A percentile compares a stretch with the other conserved stretches of the same genome.
These are phyloP conservation scores for Zizania latifolia DNA, from an alignment of 176 grass and related monocot species.

Conservation along the genomic window DNA sequence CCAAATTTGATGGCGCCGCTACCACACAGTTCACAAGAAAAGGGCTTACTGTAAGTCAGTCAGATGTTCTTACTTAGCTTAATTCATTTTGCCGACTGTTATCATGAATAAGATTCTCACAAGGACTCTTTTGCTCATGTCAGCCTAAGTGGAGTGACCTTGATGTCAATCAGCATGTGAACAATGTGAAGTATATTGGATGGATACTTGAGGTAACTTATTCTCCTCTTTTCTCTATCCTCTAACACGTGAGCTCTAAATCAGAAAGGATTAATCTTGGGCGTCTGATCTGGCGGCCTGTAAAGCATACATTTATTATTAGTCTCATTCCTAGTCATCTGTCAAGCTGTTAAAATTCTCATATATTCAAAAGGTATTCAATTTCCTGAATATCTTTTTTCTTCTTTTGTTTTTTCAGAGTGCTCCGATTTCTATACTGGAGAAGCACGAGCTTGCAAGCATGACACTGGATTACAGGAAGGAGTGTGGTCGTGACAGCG, in stretches of 20 bases:
- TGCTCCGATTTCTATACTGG: slow-evolving; percentile 87
- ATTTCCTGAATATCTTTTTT: slow-evolving; percentile 7
- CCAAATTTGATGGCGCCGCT: slow-evolving; percentile 26
- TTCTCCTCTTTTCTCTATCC: background rate
- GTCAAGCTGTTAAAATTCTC: background rate
- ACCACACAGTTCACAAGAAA: slow-evolving; percentile 57
- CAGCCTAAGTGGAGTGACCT: slow-evolving; percentile 96
- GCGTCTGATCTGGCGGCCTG: background rate
- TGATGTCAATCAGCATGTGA: slow-evolving; percentile 98
- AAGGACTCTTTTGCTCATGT: slow-evolving; percentile 3
- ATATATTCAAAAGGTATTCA: background rate
- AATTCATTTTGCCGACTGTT: background rate
- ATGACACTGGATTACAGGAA: slow-evolving; percentile 97
- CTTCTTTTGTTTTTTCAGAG: slow-evolving; percentile 42
- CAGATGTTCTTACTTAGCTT: background rate
- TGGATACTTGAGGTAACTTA: slow-evolving; percentile 96
- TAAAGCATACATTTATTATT: background rate
- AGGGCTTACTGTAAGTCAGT: slow-evolving; percentile 79
- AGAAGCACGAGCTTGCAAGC: slow-evolving; percentile 89
- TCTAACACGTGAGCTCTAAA: background rate
- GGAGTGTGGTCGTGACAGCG: slow-evolving; percentile 79
- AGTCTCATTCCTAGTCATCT: background rate
- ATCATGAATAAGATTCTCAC: slow-evolving; percentile 2
- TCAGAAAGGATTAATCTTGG: background rate
- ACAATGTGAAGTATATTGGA: slow-evolving; percentile 98